Base-by-base conservation (phyloP, 106 monocot species). In the Cymbidium sinense region DNA sequence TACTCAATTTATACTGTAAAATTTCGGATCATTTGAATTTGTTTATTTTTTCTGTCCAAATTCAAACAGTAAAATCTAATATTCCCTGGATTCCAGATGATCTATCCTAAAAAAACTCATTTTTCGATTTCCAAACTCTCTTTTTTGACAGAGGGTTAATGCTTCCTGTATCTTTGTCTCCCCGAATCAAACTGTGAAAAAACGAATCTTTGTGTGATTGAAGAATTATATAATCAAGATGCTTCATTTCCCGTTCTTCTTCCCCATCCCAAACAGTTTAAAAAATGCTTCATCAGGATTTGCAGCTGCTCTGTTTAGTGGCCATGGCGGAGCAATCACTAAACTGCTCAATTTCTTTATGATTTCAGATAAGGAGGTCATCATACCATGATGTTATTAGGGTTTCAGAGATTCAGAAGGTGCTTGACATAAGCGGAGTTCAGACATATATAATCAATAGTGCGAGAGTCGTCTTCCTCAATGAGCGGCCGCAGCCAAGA, bases 381-480 rank as follows among this genome's bases (percentile, higher is more conserved):
- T 87, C 90, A 15, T 90, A 90, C 85, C 87, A 90, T 17, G 85
- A 90, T 36, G 90, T 90, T 73, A 87, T 90, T 30, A 78, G 83
- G 74, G 85, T 85, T 50, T 83, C 83, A 54, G 90, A 90, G 83
- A 85, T 90, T 27, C 87, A 87, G 76, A 90, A 87, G 76, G 81
- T 85, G 50, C 64, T 90, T 10, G 85, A 90, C 78, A 87, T 90
- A 73, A 79, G 67, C 34, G 79, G 83, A 6, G 87, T 90, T 4
- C 87, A 90, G 64, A 90, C 90, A 7, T 87, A 90, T 70, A 83
- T 87, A 75, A 90, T 90, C 74, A 87, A 87, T 83, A 87, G 87
- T 47, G 90, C 90, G 31, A 74, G 85, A 12, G 84, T 90, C n/a
- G 82, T 90, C 51, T 90, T 90, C 82, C 82, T 90, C 35, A 90